Evolutionary conservation across 176 grass and related monocot genomes (phyloP).

Genomic region (Oryza longistaminata): DNA sequence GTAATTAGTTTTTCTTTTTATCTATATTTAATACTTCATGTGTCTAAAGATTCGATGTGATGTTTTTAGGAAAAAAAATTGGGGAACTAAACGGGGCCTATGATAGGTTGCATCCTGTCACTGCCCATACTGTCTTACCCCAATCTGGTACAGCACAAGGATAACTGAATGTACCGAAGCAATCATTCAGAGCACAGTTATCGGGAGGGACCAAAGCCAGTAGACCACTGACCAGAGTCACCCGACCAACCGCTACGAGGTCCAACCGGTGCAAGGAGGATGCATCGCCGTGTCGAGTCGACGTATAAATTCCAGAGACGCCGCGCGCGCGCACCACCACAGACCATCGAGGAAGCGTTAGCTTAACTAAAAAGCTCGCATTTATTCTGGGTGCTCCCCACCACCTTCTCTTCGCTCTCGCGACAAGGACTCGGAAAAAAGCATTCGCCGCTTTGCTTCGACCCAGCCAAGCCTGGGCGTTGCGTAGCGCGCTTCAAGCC

Average conservation of each 20-base stretch:
- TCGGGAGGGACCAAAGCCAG: not conserved
- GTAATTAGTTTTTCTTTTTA: too few relatives aligned
- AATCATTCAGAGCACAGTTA: not conserved
- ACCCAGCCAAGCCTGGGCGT: not conserved
- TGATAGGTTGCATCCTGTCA: not conserved
- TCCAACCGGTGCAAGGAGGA: not conserved
- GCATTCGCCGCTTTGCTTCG: conserved; percentile 12
- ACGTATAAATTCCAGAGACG: conserved; percentile 6
- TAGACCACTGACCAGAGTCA: not conserved
- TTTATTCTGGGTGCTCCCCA: conserved; percentile 31
- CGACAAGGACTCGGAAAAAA: conserved; percentile 16
- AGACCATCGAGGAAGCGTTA: conserved; percentile 6
- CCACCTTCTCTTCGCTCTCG: conserved; percentile 35
- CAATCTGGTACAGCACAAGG: not conserved
- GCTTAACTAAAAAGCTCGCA: conserved; percentile 2
- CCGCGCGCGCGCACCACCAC: conserved; percentile 7
- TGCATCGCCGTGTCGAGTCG: not conserved
- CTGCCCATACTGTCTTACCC: conserved; percentile 4
- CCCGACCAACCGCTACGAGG: not conserved
- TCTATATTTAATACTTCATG: too few relatives aligned
- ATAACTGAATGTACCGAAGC: not conserved
- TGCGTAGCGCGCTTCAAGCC: conserved; percentile 1
- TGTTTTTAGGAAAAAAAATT: too few relatives aligned
- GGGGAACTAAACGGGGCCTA: too few relatives aligned
- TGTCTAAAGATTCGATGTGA: too few relatives aligned